Conservation (phyloP, 2,329 filamentous ascomycete genomes). For the Fusarium paranaense region DNA sequence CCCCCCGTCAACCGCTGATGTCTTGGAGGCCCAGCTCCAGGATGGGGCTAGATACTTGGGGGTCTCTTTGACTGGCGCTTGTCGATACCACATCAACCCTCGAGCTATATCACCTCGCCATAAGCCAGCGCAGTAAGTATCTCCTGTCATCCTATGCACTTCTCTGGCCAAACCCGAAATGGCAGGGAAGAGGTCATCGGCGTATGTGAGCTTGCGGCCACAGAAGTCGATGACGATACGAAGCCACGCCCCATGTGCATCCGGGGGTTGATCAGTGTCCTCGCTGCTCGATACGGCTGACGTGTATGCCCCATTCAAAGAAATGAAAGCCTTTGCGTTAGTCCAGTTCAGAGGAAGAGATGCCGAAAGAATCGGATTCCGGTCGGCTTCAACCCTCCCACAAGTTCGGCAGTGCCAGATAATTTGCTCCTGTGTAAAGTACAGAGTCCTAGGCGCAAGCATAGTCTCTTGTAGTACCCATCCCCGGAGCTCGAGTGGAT, state of each 20-base stretch:
- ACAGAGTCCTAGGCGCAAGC: background rate
- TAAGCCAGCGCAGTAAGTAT: background rate
- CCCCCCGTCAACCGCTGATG: background rate
- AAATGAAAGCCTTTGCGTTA: background rate
- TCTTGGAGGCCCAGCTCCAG: background rate
- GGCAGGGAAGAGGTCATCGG: background rate
- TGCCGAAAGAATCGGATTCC: background rate
- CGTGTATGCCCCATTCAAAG: background rate
- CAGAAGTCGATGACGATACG: background rate
- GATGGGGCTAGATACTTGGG: background rate
- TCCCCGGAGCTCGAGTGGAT: background rate
- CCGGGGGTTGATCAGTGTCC: background rate
- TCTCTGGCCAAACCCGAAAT: background rate
- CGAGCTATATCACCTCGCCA: background rate
- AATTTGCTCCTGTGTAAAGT: background rate
- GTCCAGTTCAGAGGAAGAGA: background rate
- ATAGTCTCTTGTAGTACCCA: background rate
- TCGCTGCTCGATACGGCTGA: fast-evolving
- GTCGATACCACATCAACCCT: background rate
- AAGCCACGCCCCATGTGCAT: background rate
- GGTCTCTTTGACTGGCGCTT: background rate
- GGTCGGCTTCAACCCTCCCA: background rate
- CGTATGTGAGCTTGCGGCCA: background rate
- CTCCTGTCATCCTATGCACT: background rate
- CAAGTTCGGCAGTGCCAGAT: background rate